phyloP scores from a whole-genome alignment of 352 stramenopile genomes.

The Phytopythium ostracodes region DNA sequence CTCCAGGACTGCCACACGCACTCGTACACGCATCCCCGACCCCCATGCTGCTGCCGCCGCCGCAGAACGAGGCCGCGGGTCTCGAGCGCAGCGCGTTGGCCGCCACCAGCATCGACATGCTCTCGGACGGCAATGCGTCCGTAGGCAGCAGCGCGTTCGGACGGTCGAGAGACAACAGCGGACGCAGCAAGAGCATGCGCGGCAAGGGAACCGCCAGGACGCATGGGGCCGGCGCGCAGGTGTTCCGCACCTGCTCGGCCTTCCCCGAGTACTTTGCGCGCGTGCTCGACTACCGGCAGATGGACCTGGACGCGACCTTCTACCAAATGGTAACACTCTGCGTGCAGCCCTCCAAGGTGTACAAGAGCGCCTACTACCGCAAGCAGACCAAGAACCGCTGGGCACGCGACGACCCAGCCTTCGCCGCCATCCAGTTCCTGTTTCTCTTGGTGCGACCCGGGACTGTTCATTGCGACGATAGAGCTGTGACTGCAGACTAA shows the following conservation, averaged over 20 bases:
- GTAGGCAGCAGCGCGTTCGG: background rate
- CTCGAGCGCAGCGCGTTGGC: background rate
- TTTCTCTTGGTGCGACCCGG: constrained; percentile 67
- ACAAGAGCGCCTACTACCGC: constrained; percentile 85
- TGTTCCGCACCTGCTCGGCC: constrained; percentile 71
- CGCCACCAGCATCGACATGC: constrained; percentile 4
- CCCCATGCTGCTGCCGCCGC: constrained; percentile 6
- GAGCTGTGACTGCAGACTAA: no score
- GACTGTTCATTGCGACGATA: no score
- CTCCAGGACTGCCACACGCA: background rate
- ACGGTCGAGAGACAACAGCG: background rate
- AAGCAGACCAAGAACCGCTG: constrained; percentile 99
- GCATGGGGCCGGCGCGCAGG: constrained; percentile 20
- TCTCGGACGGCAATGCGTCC: background rate
- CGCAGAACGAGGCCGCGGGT: constrained; percentile 5
- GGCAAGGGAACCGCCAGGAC: background rate
- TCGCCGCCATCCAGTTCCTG: constrained; percentile 93
- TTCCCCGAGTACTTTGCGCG: constrained; percentile 83
- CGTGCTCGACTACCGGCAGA: constrained; percentile 79
- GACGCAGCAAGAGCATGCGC: constrained; percentile 4
- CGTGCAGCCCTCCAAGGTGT: constrained; percentile 81
- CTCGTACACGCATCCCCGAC: background rate
- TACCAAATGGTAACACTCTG: constrained; percentile 89
- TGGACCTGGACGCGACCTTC: constrained; percentile 87
- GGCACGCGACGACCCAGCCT: constrained; percentile 96